A percentile compares a stretch with the other conserved stretches of the same genome.
These are phyloP conservation scores for Chenopodium album DNA, from an alignment of 148 eudicot genomes.

Conservation along the genomic window DNA sequence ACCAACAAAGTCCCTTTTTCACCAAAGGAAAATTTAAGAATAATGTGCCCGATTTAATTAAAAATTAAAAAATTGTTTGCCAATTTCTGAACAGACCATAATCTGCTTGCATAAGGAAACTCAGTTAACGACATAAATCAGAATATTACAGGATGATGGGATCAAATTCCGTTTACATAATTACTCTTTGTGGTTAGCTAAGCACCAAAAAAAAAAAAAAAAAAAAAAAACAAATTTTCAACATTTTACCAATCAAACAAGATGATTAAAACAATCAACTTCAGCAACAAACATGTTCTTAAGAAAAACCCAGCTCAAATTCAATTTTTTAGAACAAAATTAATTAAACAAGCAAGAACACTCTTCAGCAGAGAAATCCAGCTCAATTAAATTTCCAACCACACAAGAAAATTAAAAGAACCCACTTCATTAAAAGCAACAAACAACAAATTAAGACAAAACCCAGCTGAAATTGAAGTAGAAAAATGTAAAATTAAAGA, in stretches of 20 bases:
- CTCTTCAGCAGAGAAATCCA: no score
- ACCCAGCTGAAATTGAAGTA: constrained; percentile 24
- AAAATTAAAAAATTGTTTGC: background rate
- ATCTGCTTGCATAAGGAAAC: background rate
- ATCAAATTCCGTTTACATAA: no score
- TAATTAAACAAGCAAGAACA: no score
- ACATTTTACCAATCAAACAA: background rate
- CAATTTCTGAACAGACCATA: background rate
- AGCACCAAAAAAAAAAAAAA: background rate
- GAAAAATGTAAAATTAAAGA: background rate
- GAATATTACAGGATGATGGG: no score
- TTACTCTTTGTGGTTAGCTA: no score
- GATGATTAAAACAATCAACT: constrained; percentile 8
- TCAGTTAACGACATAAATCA: background rate
- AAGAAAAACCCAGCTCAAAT: no score
- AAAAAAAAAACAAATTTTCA: background rate
- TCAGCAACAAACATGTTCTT: background rate
- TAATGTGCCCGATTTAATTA: background rate
- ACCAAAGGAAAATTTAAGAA: background rate
- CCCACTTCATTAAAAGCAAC: constrained; percentile 17
- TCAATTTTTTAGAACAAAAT: no score
- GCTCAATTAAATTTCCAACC: background rate
- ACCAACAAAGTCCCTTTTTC: background rate
- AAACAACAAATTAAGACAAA: constrained; percentile 21
- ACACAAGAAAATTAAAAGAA: constrained; percentile 13